Evolutionary conservation across 2,329 filamentous ascomycete genomes (phyloP).

Genomic region (Penicillium vulpinum): DNA sequence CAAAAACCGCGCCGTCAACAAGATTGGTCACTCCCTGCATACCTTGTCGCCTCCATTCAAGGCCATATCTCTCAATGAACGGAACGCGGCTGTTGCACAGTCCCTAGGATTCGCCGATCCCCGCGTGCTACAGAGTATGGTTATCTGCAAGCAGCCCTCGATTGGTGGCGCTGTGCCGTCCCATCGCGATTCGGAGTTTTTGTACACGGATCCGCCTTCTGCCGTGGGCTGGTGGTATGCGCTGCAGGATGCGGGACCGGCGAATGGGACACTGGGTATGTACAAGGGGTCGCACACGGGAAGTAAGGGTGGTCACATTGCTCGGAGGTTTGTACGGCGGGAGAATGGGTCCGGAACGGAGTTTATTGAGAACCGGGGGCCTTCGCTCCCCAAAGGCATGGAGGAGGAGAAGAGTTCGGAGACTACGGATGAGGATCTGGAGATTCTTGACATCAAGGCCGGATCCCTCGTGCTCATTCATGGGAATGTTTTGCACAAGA

Average conservation of each 20-base stretch:
- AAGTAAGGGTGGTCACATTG: constrained; percentile 63
- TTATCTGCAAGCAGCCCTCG: constrained; percentile 97
- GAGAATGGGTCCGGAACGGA: constrained; percentile 57
- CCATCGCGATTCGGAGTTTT: constrained; percentile 88
- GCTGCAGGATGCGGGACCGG: constrained; percentile 80
- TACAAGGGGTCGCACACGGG: constrained; percentile 71
- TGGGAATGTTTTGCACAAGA: constrained; percentile 94
- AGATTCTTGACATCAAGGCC: constrained; percentile 82
- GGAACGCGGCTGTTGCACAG: constrained; percentile 65
- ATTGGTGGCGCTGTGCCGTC: constrained; percentile 89
- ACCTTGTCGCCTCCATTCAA: constrained; percentile 67
- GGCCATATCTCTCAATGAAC: constrained; percentile 44
- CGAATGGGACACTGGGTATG: constrained; percentile 89
- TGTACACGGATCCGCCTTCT: constrained; percentile 85
- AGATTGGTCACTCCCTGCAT: constrained; percentile 80
- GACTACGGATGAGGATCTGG: constrained; percentile 55
- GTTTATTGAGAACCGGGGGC: constrained; percentile 69
- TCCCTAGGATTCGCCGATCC: constrained; percentile 75
- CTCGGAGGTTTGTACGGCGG: constrained; percentile 72
- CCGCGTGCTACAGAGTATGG: constrained; percentile 85
- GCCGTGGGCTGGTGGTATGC: constrained; percentile 98
- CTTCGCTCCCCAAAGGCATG: constrained; percentile 60
- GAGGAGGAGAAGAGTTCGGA: constrained; percentile 44
- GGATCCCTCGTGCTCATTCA: constrained; percentile 91
- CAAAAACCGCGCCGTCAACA: constrained; percentile 84